Base-by-base conservation (phyloP, 208 protist genomes). In the Acanthamoeba castellanii region DNA sequence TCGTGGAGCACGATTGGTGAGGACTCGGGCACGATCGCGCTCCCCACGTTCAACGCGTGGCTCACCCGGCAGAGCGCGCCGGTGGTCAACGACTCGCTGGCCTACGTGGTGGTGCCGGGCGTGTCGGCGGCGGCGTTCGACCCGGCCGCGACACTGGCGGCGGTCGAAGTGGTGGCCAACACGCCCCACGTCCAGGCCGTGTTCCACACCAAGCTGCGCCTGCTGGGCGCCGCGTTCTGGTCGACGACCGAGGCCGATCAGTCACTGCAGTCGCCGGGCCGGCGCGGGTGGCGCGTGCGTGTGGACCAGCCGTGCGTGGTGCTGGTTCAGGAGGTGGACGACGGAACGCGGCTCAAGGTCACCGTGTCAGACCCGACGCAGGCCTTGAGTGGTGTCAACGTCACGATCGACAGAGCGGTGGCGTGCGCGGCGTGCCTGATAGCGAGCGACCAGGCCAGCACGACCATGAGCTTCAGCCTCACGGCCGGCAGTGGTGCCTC, bases 31-130 rank as follows among this genome's bases (percentile, higher is more conserved):
- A 64, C 22, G 11, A 25, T 30, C 34, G 27, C 81, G 18, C 52
- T 88, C 14, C 52, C 81, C 81, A 88, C 45, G 81, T 88, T 88
- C 81, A 66, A 32, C 50, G 81, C 81, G 34, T 88, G 81, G 81
- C 81, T 88, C 81, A 88, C 81, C 11, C 45, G 32, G 9, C 27
- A 59, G 27, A 64, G 50, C 52, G n/a, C 81, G 50, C 81, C 81
- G 8, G 81, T 88, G n/a, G 14, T 22, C 30, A 64, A 88, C 30
- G 81, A 88, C 81, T 88, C 81, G 81, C 50, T 88, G 81, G 52
- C 50, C 47, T 88, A 88, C 81, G 52, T 88, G 34, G 81, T 88
- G 16, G 81, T 88, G 27, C 81, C 81, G 20, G 22, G 16, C 50
- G 52, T 64, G 81, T 5, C 42, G n/a, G 25, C 32, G 42, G 25